These are phyloP conservation scores for Nemania sp. DNA, from an alignment of 2,329 filamentous ascomycete genomes.

Conservation along the genomic window DNA sequence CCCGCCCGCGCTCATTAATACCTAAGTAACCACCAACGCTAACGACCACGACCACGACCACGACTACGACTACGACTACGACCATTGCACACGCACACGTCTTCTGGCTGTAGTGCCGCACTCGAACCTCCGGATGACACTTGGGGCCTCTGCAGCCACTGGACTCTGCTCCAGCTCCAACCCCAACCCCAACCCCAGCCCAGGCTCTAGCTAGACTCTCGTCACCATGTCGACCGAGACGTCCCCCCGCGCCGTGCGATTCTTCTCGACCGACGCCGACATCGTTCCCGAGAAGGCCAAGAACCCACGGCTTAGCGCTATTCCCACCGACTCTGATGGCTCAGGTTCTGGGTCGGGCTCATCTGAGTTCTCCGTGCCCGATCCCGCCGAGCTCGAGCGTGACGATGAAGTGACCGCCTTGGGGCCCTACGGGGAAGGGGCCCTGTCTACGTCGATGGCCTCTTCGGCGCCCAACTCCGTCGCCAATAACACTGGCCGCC, in stretches of 20 bases:
- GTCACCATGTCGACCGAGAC: constrained; percentile 57
- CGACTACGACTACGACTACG: background rate
- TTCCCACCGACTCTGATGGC: constrained; percentile 59
- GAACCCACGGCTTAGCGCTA: constrained; percentile 53
- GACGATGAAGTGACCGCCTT: constrained; percentile 63
- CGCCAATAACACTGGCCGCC: constrained; percentile 57
- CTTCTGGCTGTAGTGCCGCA: constrained; percentile 10
- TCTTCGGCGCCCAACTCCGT: constrained; percentile 57
- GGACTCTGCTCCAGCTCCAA: constrained; percentile 44
- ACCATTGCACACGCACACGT: background rate
- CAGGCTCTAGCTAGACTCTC: constrained; percentile 27
- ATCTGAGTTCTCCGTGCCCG: constrained; percentile 60
- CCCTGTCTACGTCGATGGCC: constrained; percentile 57
- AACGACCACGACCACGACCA: background rate
- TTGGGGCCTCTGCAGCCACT: constrained; percentile 32
- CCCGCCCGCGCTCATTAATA: background rate
- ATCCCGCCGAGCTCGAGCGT: constrained; percentile 61
- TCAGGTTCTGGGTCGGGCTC: constrained; percentile 57
- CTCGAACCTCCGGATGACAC: constrained; percentile 23
- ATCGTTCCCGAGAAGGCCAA: constrained; percentile 59
- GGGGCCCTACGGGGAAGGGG: constrained; percentile 58
- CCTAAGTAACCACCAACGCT: background rate
- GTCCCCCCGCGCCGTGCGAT: constrained; percentile 68
- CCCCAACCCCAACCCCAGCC: constrained; percentile 26
- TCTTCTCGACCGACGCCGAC: constrained; percentile 64